Base-by-base conservation (phyloP, 768 basidiomycete genomes). In the Trametes cingulata region DNA sequence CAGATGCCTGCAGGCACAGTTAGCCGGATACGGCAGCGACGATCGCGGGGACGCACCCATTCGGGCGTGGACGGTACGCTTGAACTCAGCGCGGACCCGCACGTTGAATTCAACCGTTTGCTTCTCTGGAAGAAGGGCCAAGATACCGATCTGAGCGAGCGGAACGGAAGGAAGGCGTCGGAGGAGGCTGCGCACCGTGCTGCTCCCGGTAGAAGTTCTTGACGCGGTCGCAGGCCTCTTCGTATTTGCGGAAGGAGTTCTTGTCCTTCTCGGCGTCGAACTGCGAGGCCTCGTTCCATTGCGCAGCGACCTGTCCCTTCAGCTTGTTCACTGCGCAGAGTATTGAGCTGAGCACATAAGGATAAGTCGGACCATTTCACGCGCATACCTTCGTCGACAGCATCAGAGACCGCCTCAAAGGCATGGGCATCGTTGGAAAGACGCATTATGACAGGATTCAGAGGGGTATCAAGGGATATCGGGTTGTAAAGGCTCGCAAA, bases 51-150 rank as follows among this genome's bases (percentile, higher is more conserved):
- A 54, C 61, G 25, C 73, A 65, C 88, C 77, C 92, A 94, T 93
- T n/a, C 85, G 80, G 3, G 84, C 88, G 25, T 88, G 83, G 52
- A 76, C 80, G 36, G 77, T 81, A 58, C 75, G 85, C 69, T 86
- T 85, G 74, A 91, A 91, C 62, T 89, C 80, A 10, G 84, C 85
- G 9, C 93, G 87, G 6, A 86, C 85, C 56, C 85, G 80, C 65
- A 94, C 80, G 71, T 95, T 95, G 79, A 84, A 95, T 20, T 79
- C 88, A 2, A 95, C 81, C 0, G 93, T 95, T 73, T 95, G 93
- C 67, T 94, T 95, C 70, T 87, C 90, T 92, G 69, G 33, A 14
- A 19, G 13, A 47, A 43, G n/a, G 43, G 13, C 15, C 9, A 29
- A 52, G 36, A 59, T 41, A 10, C 6, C 7, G 37, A 50, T 58